Base-by-base conservation (phyloP, 768 basidiomycete species). In the Crucibulum laeve region DNA sequence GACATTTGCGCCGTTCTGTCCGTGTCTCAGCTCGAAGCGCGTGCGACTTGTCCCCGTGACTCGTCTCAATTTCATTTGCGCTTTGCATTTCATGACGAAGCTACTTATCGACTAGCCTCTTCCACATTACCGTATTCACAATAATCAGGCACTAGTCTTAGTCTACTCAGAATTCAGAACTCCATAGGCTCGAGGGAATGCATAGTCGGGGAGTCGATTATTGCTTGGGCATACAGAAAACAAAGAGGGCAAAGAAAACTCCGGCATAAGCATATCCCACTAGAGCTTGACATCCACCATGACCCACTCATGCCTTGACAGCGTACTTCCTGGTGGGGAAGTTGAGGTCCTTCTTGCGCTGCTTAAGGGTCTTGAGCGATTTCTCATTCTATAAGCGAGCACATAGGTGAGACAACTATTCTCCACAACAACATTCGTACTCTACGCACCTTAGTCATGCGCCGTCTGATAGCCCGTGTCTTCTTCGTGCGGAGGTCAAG, bases 401-500 rank as follows among this genome's bases (percentile, higher is more conserved):
- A 37, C 15, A 40, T 38, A n/a, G 19, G 4, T 28, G 18, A 23
- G 30, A 32, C 5, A 25, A 34, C 15, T 7, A 39, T 21, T 33
- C 13, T 5, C n/a, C 26, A 26, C 11, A 25, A 32, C 24, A 43
- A 5, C 8, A n/a, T n/a, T n/a, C n/a, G n/a, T n/a, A n/a, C n/a
- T n/a, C n/a, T n/a, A 61, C 82, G 45, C 48, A 91, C 91, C 75
- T 86, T 84, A 55, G 91, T 92, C 71, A 99, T 69, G 64, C 92
- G 82, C 71, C 94, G 80, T 64, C 96, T 83, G 77, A 99, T 97
- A 32, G 96, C 96, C 56, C 96, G 87, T 50, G 96, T 99, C 84
- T 87, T 94, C 87, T 98, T 99, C 53, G 82, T 68, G 53, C 96
- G 90, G 62, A 99, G 87, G 77, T 99, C 96, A 54, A 98, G 91